Percentiles rank a stretch among this genome's conserved stretches.
Conservation (phyloP, 768 basidiomycete genomes). For the Mycena rebaudengoi region DNA sequence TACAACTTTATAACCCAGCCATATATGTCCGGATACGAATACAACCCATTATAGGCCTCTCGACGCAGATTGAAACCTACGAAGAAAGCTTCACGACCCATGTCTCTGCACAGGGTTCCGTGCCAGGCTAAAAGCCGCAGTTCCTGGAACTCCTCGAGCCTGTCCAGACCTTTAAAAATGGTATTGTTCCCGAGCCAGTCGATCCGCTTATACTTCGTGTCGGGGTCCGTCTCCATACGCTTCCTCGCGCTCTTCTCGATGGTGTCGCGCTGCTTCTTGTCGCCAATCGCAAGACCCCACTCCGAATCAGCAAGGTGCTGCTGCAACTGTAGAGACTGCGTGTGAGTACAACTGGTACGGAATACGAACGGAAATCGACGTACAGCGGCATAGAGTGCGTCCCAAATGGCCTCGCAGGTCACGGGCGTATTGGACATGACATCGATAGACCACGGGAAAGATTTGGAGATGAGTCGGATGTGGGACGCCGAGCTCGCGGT, state of each 20-base stretch:
- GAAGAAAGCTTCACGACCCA: slow-evolving; percentile 63
- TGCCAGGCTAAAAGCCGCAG: slow-evolving; percentile 57
- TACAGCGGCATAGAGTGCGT: slow-evolving; percentile 51
- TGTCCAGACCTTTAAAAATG: slow-evolving; percentile 69
- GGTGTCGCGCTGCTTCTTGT: slow-evolving; percentile 51
- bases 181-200: slow-evolving; percentile 70
- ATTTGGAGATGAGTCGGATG: slow-evolving; percentile 64
- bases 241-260: slow-evolving; percentile 62
- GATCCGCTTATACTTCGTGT: slow-evolving; percentile 57
- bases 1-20: too few species aligned
- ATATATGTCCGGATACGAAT: neutral
- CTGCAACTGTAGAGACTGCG: slow-evolving; percentile 50
- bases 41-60: neutral
- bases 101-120: slow-evolving; percentile 54
- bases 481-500: slow-evolving; percentile 46
- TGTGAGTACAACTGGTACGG: neutral
- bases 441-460: slow-evolving; percentile 74
- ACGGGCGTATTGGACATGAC: slow-evolving; percentile 50
- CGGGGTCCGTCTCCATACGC: slow-evolving; percentile 48
- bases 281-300: slow-evolving; percentile 63
- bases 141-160: slow-evolving; percentile 64
- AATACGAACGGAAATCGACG: neutral
- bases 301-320: slow-evolving; percentile 69
- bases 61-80: slow-evolving; percentile 4
- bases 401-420: slow-evolving; percentile 65